Evolutionary conservation across 176 grass and related monocot genomes (phyloP).

Genomic region (Tuctoria greenei): DNA sequence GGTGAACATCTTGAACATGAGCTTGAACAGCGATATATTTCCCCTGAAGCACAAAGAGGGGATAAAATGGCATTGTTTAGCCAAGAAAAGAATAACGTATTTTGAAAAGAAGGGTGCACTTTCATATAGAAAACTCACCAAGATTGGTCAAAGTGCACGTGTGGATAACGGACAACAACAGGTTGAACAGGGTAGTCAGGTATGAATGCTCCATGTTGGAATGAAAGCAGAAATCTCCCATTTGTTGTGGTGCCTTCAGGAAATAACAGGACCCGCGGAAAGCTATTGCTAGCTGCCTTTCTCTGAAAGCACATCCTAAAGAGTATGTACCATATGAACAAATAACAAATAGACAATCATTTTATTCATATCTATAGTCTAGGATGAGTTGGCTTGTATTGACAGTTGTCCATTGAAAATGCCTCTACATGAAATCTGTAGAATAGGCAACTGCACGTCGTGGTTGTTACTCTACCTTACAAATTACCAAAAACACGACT

Average conservation of each 20-base stretch:
- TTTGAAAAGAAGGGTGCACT: neutral
- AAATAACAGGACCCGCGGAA: slow-evolving; percentile 83
- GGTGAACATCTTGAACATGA: slow-evolving; percentile 99
- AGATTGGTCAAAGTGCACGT: slow-evolving; percentile 98
- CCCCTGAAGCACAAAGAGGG: slow-evolving; percentile 59
- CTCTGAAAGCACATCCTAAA: slow-evolving; percentile 94
- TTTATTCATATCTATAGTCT: slow-evolving; percentile 16
- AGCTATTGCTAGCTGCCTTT: slow-evolving; percentile 89
- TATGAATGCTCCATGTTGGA: slow-evolving; percentile 93
- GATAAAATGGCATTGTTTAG: neutral
- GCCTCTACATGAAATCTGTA: slow-evolving; percentile 3
- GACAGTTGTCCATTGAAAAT: neutral
- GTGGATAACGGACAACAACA: slow-evolving; percentile 81
- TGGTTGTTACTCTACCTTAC: slow-evolving; percentile 1
- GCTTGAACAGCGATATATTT: slow-evolving; percentile 72
- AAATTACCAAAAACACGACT: neutral
- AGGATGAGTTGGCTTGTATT: slow-evolving; percentile 25
- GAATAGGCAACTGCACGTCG: slow-evolving; percentile 11
- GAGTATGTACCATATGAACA: slow-evolving; percentile 74
- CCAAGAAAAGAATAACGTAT: slow-evolving; percentile 21
- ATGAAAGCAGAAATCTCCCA: slow-evolving; percentile 88
- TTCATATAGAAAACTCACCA: slow-evolving; percentile 54
- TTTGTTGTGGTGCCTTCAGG: slow-evolving; percentile 98
- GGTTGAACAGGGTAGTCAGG: slow-evolving; percentile 85
- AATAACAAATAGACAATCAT: slow-evolving; percentile 63